phyloP scores from a whole-genome alignment of 176 grass and related monocot species.

The Bolboschoenus planiculmis region DNA sequence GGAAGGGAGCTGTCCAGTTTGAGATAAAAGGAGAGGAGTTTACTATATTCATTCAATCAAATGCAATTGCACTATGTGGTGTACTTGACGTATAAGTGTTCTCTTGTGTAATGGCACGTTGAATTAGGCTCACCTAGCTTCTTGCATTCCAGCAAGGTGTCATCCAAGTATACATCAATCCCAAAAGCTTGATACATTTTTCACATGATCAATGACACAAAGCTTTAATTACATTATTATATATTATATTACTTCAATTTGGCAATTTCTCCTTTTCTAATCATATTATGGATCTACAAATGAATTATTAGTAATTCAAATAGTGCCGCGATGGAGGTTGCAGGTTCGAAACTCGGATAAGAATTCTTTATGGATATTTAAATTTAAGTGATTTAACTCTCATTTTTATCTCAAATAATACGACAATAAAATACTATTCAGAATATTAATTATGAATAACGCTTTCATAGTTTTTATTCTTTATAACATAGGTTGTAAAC shows the following conservation, averaged over 20 bases:
- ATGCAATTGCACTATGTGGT: conserved; percentile 12
- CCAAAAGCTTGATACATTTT: background rate
- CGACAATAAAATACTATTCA: no score
- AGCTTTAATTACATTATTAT: conserved; percentile 4
- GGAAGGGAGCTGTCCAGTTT: background rate
- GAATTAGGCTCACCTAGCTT: background rate
- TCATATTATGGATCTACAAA: background rate
- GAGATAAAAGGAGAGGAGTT: background rate
- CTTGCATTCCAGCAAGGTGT: background rate
- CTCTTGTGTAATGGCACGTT: conserved; percentile 1
- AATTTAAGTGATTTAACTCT: no score
- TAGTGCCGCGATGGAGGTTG: no score
- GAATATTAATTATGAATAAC: no score
- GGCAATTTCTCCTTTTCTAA: background rate
- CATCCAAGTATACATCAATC: background rate
- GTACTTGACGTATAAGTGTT: conserved; percentile 11
- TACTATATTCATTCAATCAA: background rate
- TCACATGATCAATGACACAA: background rate
- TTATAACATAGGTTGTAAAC: no score
- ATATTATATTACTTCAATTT: background rate
- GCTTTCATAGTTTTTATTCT: no score
- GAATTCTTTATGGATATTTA: no score
- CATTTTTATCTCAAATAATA: no score
- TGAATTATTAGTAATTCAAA: background rate
- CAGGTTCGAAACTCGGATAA: no score